A percentile compares a stretch with the other conserved stretches of the same genome.
phyloP scores from a whole-genome alignment of 345 rosid species.

The Rhodamnia argentea region DNA sequence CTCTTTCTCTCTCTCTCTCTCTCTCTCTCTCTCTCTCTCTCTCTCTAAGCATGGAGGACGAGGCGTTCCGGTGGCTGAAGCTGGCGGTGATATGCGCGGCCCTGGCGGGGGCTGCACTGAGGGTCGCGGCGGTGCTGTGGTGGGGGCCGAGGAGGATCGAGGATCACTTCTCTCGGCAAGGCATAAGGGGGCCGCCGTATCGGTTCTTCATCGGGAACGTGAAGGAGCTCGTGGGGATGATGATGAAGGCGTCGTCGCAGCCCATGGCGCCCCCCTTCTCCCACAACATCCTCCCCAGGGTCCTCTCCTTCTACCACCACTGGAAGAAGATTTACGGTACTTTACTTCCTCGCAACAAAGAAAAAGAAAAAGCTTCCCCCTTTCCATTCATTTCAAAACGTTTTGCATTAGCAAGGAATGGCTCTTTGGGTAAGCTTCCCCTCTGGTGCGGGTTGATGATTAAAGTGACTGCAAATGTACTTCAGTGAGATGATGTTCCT shows the following conservation, averaged over 20 bases:
- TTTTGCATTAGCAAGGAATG: background rate
- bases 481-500: background rate
- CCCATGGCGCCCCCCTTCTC: slow-evolving; percentile 88
- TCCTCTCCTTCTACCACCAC: slow-evolving; percentile 87
- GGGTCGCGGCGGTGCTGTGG: slow-evolving; percentile 55
- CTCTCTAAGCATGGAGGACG: background rate
- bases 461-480: background rate
- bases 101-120: slow-evolving; percentile 25
- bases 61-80: slow-evolving; percentile 32
- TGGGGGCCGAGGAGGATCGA: slow-evolving; percentile 93
- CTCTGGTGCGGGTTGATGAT: background rate
- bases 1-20: background rate
- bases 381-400: no score
- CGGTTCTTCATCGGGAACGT: slow-evolving; percentile 92
- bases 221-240: slow-evolving; percentile 82
- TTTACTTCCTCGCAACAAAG: no score
- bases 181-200: slow-evolving; percentile 96
- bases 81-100: slow-evolving; percentile 17
- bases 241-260: slow-evolving; percentile 79
- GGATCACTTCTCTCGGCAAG: slow-evolving; percentile 88
- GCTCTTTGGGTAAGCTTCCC: background rate
- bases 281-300: slow-evolving; percentile 97
- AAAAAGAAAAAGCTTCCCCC: no score
- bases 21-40: background rate
- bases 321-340: slow-evolving; percentile 96